These are phyloP conservation scores for Xylaria castorea DNA, from an alignment of 495 filamentous ascomycete species.

Conservation along the genomic window DNA sequence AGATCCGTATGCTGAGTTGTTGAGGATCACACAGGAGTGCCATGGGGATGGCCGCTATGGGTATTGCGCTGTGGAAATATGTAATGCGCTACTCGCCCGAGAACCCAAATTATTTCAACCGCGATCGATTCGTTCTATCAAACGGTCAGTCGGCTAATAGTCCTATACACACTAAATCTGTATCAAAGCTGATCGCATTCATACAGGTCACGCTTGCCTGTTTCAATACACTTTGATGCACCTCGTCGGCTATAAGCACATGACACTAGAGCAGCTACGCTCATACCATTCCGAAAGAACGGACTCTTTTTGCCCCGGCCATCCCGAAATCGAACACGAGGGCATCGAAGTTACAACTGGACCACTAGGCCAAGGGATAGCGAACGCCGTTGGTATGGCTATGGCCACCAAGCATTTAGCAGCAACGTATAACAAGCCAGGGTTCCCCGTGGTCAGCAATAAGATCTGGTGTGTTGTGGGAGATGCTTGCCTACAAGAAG, in stretches of 20 bases:
- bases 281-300: constrained; percentile 62
- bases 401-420: constrained; percentile 65
- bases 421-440: constrained; percentile 60
- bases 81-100: constrained; percentile 58
- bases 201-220: constrained; percentile 61
- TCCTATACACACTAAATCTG: background rate
- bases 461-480: constrained; percentile 64
- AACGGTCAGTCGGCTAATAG: constrained; percentile 42
- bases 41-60: constrained; percentile 64
- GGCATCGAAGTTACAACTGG: constrained; percentile 70
- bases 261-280: constrained; percentile 66
- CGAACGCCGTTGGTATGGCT: constrained; percentile 66
- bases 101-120: constrained; percentile 57
- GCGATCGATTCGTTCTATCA: constrained; percentile 61
- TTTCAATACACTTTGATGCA: constrained; percentile 67
- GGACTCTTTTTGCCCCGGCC: constrained; percentile 62
- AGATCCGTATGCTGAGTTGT: constrained; percentile 21
- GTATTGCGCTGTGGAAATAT: constrained; percentile 59
- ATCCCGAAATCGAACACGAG: constrained; percentile 67
- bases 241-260: constrained; percentile 62
- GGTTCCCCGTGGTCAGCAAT: constrained; percentile 56
- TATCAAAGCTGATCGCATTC: background rate
- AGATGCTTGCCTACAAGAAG: constrained; percentile 66
- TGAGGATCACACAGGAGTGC: constrained; percentile 41
- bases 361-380: constrained; percentile 65